Evolutionary conservation across 108 stramenopile genomes (phyloP).

Genomic region (Nitzschia putrida): DNA sequence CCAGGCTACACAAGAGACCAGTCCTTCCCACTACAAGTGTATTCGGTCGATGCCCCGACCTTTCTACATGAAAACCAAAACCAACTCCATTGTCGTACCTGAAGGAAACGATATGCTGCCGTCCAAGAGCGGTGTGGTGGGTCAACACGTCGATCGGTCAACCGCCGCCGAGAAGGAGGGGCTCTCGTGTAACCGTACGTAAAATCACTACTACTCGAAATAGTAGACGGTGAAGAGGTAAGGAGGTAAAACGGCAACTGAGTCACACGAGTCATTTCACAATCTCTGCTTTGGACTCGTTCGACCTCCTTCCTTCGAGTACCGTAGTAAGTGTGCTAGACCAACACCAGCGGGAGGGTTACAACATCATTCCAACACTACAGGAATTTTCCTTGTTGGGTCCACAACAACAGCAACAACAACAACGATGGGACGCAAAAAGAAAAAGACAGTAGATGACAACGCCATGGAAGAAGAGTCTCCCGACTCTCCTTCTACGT

Average conservation of each 20-base stretch:
- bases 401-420: too few species aligned
- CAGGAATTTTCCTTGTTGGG: too few species aligned
- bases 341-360: too few species aligned
- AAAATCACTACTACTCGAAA: background rate
- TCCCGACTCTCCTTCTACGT: background rate
- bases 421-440: conserved; percentile 43
- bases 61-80: too few species aligned
- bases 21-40: too few species aligned
- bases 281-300: too few species aligned
- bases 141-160: conserved; percentile 4
- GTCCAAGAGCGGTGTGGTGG: background rate
- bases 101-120: conserved; percentile 10
- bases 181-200: background rate
- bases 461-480: background rate
- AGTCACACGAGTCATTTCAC: background rate
- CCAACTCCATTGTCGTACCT: conserved; percentile 23
- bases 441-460: conserved; percentile 34
- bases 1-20: too few species aligned
- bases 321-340: too few species aligned
- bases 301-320: too few species aligned
- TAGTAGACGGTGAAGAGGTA: conserved; percentile 26
- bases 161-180: conserved; percentile 6
- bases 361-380: too few species aligned
- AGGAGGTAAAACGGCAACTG: background rate
- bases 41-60: too few species aligned